Conservation (phyloP, 139 green algal genomes). For the Pseudopediastrum boryanum region DNA sequence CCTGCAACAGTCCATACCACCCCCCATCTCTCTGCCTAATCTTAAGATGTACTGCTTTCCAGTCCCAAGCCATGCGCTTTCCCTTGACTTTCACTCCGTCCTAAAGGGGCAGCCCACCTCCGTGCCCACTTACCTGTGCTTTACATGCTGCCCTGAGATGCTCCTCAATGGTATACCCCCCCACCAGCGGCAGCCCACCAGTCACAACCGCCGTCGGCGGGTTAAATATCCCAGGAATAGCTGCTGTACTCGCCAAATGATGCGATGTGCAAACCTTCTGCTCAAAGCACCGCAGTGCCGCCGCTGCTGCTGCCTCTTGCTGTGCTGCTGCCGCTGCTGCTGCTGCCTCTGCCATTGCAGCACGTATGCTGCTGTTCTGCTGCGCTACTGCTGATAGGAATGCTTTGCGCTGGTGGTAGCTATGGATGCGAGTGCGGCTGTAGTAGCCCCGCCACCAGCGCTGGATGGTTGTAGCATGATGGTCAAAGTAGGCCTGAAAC, state of each 20-base stretch:
- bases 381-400: slow-evolving; percentile 58
- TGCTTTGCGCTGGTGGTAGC: slow-evolving; percentile 65
- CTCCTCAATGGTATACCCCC: slow-evolving; percentile 60
- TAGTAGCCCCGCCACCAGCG: slow-evolving; percentile 64
- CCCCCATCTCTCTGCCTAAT: not conserved
- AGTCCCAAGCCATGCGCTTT: not conserved
- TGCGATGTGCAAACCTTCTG: slow-evolving; percentile 48
- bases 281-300: slow-evolving; percentile 47
- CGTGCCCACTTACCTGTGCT: slow-evolving; percentile 31
- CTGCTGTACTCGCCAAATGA: slow-evolving; percentile 63
- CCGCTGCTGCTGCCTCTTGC: slow-evolving; percentile 36
- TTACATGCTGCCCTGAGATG: slow-evolving; percentile 54
- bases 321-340: not conserved
- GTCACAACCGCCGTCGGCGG: slow-evolving; percentile 56
- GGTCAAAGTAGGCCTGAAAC: slow-evolving; percentile 65
- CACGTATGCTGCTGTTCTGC: slow-evolving; percentile 36
- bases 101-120: not conserved
- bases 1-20: not conserved
- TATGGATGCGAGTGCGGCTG: slow-evolving; percentile 67
- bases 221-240: slow-evolving; percentile 63
- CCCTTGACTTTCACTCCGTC: not conserved
- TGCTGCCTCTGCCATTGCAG: slow-evolving; percentile 30
- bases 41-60: not conserved
- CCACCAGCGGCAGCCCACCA: slow-evolving; percentile 51
- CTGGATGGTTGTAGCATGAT: slow-evolving; percentile 66